Evolutionary conservation across 163 green algal species (phyloP), one percentile per base, ranked within the genome.

Genomic region (Chlamydomonas reinhardtii): DNA sequence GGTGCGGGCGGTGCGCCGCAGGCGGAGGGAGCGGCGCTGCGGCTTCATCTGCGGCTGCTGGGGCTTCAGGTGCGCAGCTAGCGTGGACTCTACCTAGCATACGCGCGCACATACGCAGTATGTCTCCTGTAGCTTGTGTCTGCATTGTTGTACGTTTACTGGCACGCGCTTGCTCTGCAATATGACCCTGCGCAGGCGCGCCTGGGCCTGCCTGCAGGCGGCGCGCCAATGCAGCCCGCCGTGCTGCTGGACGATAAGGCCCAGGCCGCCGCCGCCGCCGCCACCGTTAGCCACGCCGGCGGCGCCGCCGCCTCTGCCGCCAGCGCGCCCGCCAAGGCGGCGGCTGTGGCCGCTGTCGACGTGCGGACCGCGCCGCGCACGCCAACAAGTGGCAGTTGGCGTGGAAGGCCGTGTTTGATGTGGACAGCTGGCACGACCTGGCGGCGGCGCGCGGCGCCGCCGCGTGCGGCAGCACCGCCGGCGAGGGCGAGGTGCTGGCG

Each of bases 351-450:
- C 31, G 78, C 66, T 27, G 66, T 85, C 5, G 78, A 76, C 68
- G 43, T 85, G 31, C 8, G 48, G 52, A n/a, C 4, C 78, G 78
- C 9, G 20, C 9, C 15, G 48, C 65, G 19, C 68, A 85, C 48
- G 43, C 35, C 68, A 85, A 68, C 78, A 85, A 85, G 54, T 85
- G 78, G 78, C 66, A 76, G 68, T 48, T 70, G 31, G 78, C 78
- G 4, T 85, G 78, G 78, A 37, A 34, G 66, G 66, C 66, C 0
- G 78, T 43, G 48, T 76, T 48, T 17, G 66, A 71, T 12, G 78
- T 54, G 20, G 78, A 85, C 68, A 27, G 1, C 15, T 85, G 78
- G 78, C 48, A 69, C 24, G 48, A 64, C 25, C 20, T 85, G 27
- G 78, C 78, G 68, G 78, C 66, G 48, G 68, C 43, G 78, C 78